Percentiles rank a stretch among this genome's conserved stretches.
Conservation (phyloP, 202 grass and related monocot genomes). For the Zizania palustris region DNA sequence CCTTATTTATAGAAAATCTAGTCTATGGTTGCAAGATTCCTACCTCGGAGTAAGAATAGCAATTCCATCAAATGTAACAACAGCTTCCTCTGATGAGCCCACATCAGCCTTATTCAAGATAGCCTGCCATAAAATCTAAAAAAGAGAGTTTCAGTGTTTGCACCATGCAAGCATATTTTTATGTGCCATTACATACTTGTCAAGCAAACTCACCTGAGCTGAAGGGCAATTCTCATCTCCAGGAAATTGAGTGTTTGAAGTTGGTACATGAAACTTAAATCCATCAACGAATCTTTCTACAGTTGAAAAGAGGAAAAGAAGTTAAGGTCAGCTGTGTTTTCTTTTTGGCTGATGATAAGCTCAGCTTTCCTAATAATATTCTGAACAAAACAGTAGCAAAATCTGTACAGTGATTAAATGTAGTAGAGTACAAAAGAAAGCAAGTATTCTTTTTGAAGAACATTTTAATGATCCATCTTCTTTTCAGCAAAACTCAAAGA, state of each 20-base stretch:
- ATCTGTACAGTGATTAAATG: not conserved
- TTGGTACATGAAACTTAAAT: conserved; percentile 96
- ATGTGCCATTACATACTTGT: conserved; percentile 10
- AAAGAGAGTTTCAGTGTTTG: conserved; percentile 30
- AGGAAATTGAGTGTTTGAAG: conserved; percentile 82
- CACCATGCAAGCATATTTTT: not conserved
- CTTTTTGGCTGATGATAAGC: not conserved
- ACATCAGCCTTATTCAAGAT: conserved; percentile 57
- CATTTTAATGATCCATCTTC: not conserved
- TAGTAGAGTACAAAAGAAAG: not conserved
- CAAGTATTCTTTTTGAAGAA: not conserved
- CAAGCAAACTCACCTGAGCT: conserved; percentile 64
- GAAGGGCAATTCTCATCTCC: conserved; percentile 77
- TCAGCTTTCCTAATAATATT: not conserved
- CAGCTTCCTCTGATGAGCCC: conserved; percentile 74
- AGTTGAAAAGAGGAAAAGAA: conserved; percentile 39
- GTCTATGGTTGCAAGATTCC: conserved; percentile 5
- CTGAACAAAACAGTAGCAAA: not conserved
- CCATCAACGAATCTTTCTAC: conserved; percentile 98
- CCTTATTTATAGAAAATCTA: not conserved
- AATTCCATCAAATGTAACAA: conserved; percentile 94
- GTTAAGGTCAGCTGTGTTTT: not conserved
- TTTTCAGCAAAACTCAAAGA: not conserved
- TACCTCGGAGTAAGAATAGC: conserved; percentile 96
- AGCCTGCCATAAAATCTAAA: conserved; percentile 80